Evolutionary conservation across 495 filamentous ascomycete species (phyloP).

Genomic region (Xylaria curta): DNA sequence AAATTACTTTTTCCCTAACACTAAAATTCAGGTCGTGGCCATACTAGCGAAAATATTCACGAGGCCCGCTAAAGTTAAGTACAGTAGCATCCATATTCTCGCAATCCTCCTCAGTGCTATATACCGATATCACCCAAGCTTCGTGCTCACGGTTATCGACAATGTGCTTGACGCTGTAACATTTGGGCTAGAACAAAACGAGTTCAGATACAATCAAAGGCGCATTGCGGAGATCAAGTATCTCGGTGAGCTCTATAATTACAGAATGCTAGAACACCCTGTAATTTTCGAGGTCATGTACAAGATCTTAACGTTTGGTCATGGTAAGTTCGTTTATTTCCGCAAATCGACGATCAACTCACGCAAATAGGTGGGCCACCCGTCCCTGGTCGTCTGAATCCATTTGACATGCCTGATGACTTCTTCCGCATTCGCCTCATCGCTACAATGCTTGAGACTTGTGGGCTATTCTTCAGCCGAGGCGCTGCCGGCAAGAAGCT

Average conservation of each 20-base stretch:
- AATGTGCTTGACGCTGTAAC: slow-evolving; percentile 87
- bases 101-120: slow-evolving; percentile 89
- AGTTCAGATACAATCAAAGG: slow-evolving; percentile 97
- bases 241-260: slow-evolving; percentile 96
- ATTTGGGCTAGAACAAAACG: slow-evolving; percentile 89
- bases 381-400: slow-evolving; percentile 72
- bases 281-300: slow-evolving; percentile 97
- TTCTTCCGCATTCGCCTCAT: slow-evolving; percentile 93
- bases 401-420: slow-evolving; percentile 88
- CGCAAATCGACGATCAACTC: slow-evolving; percentile 21
- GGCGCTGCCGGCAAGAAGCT: slow-evolving; percentile 95
- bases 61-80: slow-evolving; percentile 96
- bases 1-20: slow-evolving; percentile 18
- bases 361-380: slow-evolving; percentile 73
- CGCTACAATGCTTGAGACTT: slow-evolving; percentile 89
- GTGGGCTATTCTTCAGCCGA: slow-evolving; percentile 94
- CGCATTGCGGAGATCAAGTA: slow-evolving; percentile 96
- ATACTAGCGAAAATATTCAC: slow-evolving; percentile 91
- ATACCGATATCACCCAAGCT: slow-evolving; percentile 90
- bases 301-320: slow-evolving; percentile 89
- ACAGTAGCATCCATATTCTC: slow-evolving; percentile 93
- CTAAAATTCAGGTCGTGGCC: slow-evolving; percentile 65
- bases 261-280: slow-evolving; percentile 94
- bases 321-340: slow-evolving; percentile 58
- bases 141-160: slow-evolving; percentile 86